Base-by-base conservation (phyloP, 164 flowering plant genomes). In the Aristolochia californica region DNA sequence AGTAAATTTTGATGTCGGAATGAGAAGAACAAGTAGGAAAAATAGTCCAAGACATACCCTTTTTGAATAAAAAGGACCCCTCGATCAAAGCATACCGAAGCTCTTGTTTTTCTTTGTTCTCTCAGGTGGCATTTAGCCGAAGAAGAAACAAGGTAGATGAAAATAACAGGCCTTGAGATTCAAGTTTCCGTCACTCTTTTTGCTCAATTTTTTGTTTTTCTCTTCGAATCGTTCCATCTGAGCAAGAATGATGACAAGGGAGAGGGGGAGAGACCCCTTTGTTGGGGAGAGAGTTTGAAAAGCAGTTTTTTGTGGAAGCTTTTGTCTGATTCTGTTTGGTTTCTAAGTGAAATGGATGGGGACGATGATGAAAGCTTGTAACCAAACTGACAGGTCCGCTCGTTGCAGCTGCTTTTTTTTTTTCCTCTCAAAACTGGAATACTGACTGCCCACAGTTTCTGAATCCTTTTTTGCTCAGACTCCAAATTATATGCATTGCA, bases 261-360 rank as follows among this genome's bases (percentile, higher is more conserved):
- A 26, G 56, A 49, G 30, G 56, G 57, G 60, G 55, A 60, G 53
- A 78, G 78, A 76, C 69, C 75, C 82, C 75, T 75, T 74, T 74
- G 64, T 22, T 0, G 40, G 54, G 44, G 70, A 75, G 68, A 74
- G 68, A 61, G 71, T 62, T 62, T 67, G 60, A 68, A 74, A 74
- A 75, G 75, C 69, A 73, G 59, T 63, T 43, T 5, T 55, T 25
- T 62, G 61, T 68, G 51, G 70, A 80, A 74, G 78, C 81, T 78
- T 75, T 73, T 78, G 80, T 81, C 81, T 77, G 83, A 72, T 75
- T 78, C 61, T 58, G 70, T 75, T 78, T 66, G 70, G 69, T 73
- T 26, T 50, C 27, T 22, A 50, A 50, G 54, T 66, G 68, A 65
- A 70, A 72, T 68, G 69, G 67, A 70, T 58, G 68, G 73, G 52